Percentiles rank a stretch among this genome's conserved stretches.
phyloP scores from a whole-genome alignment of 306 rosid species.

The Quercus gilva region DNA sequence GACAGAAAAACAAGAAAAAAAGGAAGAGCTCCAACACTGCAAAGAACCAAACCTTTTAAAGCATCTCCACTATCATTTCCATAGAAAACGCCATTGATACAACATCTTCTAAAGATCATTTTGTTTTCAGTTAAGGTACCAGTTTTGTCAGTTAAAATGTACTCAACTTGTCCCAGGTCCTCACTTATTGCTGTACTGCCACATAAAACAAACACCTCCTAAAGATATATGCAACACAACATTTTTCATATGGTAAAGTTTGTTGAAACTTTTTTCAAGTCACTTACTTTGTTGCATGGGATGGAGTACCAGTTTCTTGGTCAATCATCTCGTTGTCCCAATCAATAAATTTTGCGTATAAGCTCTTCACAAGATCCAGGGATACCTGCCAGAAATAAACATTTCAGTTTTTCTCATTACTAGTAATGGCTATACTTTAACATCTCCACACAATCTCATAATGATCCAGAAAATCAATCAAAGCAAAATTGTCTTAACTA shows the following conservation, averaged over 20 bases:
- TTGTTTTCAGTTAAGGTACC: constrained; percentile 95
- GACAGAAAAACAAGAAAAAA: constrained; percentile 21
- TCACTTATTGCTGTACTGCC: constrained; percentile 99
- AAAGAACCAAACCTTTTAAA: constrained; percentile 67
- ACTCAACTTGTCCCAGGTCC: constrained; percentile 99
- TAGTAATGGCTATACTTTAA: constrained; percentile 11
- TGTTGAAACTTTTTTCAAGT: constrained; percentile 13
- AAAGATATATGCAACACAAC: constrained; percentile 23
- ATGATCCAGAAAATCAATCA: constrained; percentile 18
- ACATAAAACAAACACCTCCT: constrained; percentile 53
- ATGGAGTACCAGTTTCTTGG: constrained; percentile 73
- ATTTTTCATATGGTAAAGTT: constrained; percentile 17
- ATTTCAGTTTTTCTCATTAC: constrained; percentile 22
- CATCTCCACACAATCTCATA: constrained; percentile 8
- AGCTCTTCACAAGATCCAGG: constrained; percentile 91
- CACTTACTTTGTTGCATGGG: constrained; percentile 95
- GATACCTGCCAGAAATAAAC: constrained; percentile 70
- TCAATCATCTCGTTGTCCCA: constrained; percentile 93
- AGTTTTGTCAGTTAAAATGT: constrained; percentile 97
- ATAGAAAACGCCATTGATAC: constrained; percentile 71
- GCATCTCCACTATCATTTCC: constrained; percentile 97
- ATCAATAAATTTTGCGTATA: constrained; percentile 97
- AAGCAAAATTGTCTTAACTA: background rate
- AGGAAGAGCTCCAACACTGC: constrained; percentile 8
- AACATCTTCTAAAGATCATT: constrained; percentile 98